Evolutionary conservation across 192 early-diverging fungal genomes (phyloP), one percentile per base, ranked within the genome.

Genomic region (Phlyctochytrium bullatum): DNA sequence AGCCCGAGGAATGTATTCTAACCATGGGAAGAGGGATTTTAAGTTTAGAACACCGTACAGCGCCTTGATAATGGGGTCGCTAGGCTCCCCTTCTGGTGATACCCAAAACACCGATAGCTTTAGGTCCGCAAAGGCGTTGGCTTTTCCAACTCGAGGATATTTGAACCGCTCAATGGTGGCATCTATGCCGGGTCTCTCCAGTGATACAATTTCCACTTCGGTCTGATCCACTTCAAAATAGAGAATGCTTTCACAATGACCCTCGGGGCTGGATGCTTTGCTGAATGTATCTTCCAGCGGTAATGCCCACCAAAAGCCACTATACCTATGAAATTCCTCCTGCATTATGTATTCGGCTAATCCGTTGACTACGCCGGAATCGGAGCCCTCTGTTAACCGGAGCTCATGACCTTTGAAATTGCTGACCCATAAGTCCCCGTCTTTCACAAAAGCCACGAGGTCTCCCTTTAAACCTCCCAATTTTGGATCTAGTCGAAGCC

Each of bases 341-440:
- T 90, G 88, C 86, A 89, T 88, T 24, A 90, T 81, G 80, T 87
- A 90, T 62, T 90, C 88, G 6, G 85, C 81, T 28, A 79, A 67
- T 20, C 88, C 88, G 67, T 83, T 84, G 35, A 69, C 74, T 27
- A 89, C 70, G 14, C 76, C 73, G 3, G 69, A 68, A 60, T 77
- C 67, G 2, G 80, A 76, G 59, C 78, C 83, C 59, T 81, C 81
- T 17, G 88, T 88, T 20, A 89, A 72, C 54, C 83, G 86, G 25
- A 69, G 76, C 66, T 89, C 88, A 2, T 67, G 32, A 0, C 87
- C 88, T 20, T 68, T 36, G 16, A 78, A 62, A 2, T 79, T 77
- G 33, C 76, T 67, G 2, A 86, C 82, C 82, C 85, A 90, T 34
- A 90, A 78, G 67, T 90, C 83, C 56, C 85, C 73, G 50, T 86